These are phyloP conservation scores for Sugiyamaella lignohabitans DNA, from an alignment of 805 yeast genomes.

Conservation along the genomic window DNA sequence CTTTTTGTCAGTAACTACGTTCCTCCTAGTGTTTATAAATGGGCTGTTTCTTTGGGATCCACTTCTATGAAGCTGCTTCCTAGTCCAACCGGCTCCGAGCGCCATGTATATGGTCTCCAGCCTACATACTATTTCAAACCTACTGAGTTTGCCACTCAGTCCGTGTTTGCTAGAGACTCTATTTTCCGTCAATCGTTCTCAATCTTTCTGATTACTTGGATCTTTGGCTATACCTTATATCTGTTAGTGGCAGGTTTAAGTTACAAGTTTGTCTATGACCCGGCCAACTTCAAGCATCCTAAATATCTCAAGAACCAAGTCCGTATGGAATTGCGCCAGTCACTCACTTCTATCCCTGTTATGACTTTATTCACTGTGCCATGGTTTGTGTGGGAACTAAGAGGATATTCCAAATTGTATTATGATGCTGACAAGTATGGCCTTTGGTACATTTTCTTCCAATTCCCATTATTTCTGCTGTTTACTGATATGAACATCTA, in stretches of 20 bases:
- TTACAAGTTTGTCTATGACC: slow-evolving; percentile 75
- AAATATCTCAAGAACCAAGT: slow-evolving; percentile 92
- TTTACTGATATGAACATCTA: slow-evolving; percentile 94
- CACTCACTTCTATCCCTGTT: slow-evolving; percentile 72
- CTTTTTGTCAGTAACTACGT: background rate
- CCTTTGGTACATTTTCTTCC: slow-evolving; percentile 61
- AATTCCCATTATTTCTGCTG: slow-evolving; percentile 73
- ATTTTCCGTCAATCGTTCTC: slow-evolving; percentile 63
- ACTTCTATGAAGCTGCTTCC: background rate
- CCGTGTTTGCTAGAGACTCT: slow-evolving; percentile 67
- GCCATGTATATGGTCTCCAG: slow-evolving; percentile 50
- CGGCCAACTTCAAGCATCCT: slow-evolving; percentile 89
- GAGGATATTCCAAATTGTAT: slow-evolving; percentile 77
- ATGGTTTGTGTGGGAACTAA: slow-evolving; percentile 78
- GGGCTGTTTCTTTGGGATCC: background rate
- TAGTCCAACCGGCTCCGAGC: too few species aligned
- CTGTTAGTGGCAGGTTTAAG: slow-evolving; percentile 69
- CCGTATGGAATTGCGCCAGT: slow-evolving; percentile 72
- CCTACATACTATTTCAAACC: slow-evolving; percentile 20
- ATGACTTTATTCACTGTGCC: slow-evolving; percentile 88
- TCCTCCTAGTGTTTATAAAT: background rate
- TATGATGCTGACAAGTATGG: slow-evolving; percentile 58
- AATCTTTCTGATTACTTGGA: slow-evolving; percentile 58
- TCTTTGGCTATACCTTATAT: slow-evolving; percentile 86
- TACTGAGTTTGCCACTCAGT: slow-evolving; percentile 45